Conservation (phyloP, 2,329 filamentous ascomycete species). For the Neurospora sp. region DNA sequence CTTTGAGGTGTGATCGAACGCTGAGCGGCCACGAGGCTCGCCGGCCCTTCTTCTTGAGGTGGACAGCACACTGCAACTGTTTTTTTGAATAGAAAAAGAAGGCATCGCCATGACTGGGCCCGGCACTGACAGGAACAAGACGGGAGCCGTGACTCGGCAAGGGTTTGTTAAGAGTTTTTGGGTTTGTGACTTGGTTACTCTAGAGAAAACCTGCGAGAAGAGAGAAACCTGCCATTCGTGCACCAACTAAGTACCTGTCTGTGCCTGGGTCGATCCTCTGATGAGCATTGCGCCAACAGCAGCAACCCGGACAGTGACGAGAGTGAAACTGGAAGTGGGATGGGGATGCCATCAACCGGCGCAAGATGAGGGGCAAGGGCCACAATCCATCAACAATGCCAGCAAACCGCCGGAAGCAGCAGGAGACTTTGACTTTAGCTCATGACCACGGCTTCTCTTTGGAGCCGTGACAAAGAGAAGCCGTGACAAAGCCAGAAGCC, state of each 20-base stretch:
- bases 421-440: background rate
- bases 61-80: background rate
- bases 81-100: background rate
- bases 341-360: background rate
- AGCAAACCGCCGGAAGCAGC: background rate
- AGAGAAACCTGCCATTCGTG: background rate
- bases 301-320: background rate
- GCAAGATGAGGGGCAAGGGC: background rate
- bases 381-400: background rate
- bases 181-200: background rate
- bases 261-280: background rate
- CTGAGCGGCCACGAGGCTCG: background rate
- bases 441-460: background rate
- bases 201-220: background rate
- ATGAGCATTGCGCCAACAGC: background rate
- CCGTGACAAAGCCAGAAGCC: background rate
- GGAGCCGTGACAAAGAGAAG: background rate
- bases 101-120: background rate
- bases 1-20: constrained; percentile 2
- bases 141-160: background rate
- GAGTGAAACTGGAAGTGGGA: background rate
- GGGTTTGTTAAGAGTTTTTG: background rate
- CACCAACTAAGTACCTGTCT: background rate
- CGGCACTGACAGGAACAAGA: background rate
- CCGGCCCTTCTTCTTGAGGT: background rate